Base-by-base conservation (phyloP, 2,329 filamentous ascomycete genomes). In the Lecanoromycetidae sp. region DNA sequence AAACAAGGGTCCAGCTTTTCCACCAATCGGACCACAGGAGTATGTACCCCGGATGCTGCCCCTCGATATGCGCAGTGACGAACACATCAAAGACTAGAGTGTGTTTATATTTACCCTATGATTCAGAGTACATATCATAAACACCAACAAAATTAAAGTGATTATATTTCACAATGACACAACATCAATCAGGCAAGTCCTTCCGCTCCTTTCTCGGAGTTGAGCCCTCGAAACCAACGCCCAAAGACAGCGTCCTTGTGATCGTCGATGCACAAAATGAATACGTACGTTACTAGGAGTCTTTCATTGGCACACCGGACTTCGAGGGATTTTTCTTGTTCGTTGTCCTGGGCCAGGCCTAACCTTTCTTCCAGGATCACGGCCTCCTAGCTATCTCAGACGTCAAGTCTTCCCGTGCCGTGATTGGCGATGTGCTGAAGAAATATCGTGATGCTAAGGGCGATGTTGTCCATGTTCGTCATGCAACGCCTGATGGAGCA, bases 381-480 rank as follows among this genome's bases (percentile, higher is more conserved):
- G 80, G 80, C 38, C 64, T 70, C 4, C 70, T 84, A 1, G 68
- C 71, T 19, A 74, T 78, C 27, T 63, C 68, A 33, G 71, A 80
- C 50, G 69, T 79, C 1, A 57, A 65, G 0, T 52, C 65, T 3
- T 76, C 74, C 4, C 72, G 78, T 51, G 69, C 71, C 26, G 74
- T 67, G 10, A 84, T 83, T 49, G 64, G 70, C 0, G 57, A 63
- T 0, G 66, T 84, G 0, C 67, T 84, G 0, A 60, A 73, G 17
- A 76, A 70, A 52, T 84, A 83, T 61, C 72, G 80, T n/a, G 57
- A 65, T 1, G 70, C 66, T 0, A 62, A 64, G 2, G 69, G 69
- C 20, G 60, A 62, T 6, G 56, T 83, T 41, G 72, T 82, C 0
- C 80, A 84, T 57, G 66, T 84, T 5, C 63, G 76, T 8, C 80